Conservation (phyloP, 805 yeast species). For the Myxozyma nipponensis region DNA sequence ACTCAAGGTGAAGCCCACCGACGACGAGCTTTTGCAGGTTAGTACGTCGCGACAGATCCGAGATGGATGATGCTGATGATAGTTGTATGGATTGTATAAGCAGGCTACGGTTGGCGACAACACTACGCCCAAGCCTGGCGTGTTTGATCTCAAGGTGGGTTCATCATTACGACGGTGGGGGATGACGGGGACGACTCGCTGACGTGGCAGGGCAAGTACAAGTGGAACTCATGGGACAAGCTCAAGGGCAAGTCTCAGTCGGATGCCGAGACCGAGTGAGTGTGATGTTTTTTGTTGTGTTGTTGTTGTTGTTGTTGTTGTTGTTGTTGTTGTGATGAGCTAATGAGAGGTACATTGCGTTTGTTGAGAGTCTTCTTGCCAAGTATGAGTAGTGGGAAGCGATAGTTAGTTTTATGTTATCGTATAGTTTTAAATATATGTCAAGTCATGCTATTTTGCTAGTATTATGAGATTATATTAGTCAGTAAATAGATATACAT, state of each 20-base stretch:
- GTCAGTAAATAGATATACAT: not conserved
- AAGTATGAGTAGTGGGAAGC: conserved; percentile 24
- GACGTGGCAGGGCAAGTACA: conserved; percentile 63
- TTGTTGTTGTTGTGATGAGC: too few relatives aligned
- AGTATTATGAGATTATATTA: too few relatives aligned
- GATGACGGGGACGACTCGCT: not conserved
- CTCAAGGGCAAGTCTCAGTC: conserved; percentile 80
- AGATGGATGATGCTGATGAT: not conserved
- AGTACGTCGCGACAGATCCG: conserved; percentile 9
- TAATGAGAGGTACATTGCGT: conserved; percentile 38
- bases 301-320: not conserved
- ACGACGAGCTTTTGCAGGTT: conserved; percentile 73
- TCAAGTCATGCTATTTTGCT: too few relatives aligned
- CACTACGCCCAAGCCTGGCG: conserved; percentile 79
- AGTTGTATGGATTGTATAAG: conserved; percentile 85
- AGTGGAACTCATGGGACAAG: conserved; percentile 96
- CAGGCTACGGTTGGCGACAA: conserved; percentile 98
- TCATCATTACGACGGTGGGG: not conserved
- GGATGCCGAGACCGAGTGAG: conserved; percentile 77
- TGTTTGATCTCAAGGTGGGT: conserved; percentile 72
- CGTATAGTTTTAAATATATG: too few relatives aligned
- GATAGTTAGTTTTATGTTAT: too few relatives aligned
- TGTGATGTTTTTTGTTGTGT: conserved; percentile 4
- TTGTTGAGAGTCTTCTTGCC: conserved; percentile 35
- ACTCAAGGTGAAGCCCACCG: conserved; percentile 71